phyloP scores from a whole-genome alignment of 176 grass and related monocot species.

The Aegilops sharonensis region DNA sequence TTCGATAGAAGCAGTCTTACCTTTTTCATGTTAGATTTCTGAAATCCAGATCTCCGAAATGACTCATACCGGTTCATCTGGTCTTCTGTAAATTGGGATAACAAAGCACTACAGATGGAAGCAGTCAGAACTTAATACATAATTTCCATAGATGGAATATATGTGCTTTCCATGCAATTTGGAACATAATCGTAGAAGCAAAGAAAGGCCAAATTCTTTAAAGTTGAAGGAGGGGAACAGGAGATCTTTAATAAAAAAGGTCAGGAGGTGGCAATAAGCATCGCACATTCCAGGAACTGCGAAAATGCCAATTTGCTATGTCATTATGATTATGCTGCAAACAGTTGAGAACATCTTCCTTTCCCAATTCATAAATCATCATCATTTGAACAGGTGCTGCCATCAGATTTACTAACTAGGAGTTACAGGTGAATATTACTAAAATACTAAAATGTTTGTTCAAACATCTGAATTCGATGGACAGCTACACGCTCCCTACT shows the following conservation, averaged over 20 bases:
- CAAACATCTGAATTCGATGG: not conserved
- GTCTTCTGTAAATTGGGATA: slow-evolving; percentile 70
- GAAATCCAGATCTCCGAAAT: slow-evolving; percentile 79
- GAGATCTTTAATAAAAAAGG: no score
- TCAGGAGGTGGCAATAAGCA: not conserved
- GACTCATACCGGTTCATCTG: slow-evolving; percentile 94
- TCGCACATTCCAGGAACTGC: not conserved
- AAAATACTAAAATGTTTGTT: not conserved
- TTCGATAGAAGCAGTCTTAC: slow-evolving; percentile 31
- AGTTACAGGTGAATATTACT: not conserved
- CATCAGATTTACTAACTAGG: not conserved
- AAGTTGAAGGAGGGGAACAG: not conserved
- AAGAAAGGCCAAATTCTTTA: not conserved
- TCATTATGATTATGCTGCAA: not conserved
- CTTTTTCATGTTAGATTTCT: slow-evolving; percentile 88
- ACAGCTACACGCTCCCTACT: not conserved
- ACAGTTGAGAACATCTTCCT: not conserved
- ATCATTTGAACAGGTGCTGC: not conserved
- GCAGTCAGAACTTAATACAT: not conserved
- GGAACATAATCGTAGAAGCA: not conserved
- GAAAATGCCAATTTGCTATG: not conserved
- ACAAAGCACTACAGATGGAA: slow-evolving; percentile 56
- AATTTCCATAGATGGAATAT: not conserved
- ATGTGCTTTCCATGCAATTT: not conserved
- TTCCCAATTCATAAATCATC: not conserved